Base-by-base conservation (phyloP, 331 rosid genomes). In the Malus hybrid region DNA sequence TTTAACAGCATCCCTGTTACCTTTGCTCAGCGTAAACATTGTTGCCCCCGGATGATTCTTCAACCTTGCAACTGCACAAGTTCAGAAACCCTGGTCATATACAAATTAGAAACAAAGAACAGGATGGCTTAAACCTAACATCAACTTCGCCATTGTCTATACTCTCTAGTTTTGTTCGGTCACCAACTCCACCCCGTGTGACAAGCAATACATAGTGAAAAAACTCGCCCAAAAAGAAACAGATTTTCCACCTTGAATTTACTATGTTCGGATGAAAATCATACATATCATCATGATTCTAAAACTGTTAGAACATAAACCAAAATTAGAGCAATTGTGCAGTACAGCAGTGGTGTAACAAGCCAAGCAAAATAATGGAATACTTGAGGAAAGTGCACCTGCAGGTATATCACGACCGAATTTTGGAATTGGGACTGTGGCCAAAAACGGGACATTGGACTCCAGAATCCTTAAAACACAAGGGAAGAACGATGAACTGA, bases 401-500 rank as follows among this genome's bases (percentile, higher is more conserved):
- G 73, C 93, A 2, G 93, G 96, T 82, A 93, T 90, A 81, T 93
- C 93, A 19, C 87, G 89, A 34, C 98, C 98, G 31, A 61, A 84
- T 76, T 86, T 89, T n/a, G 90, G 97, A 70, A 90, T 78, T n/a
- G 97, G 98, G 29, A 93, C 81, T 10, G 98, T 83, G 68, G 96
- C 97, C 91, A 93, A 80, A 80, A 89, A 31, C 34, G 98, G 88
- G 69, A 84, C 78, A 81, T 85, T 88, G 77, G 97, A 90, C 75
- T 93, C 97, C 80, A 90, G 76, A 72, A 93, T 88, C 73, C 74
- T 85, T 34, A 82, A 81, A 76, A 90, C 96, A 16, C 89, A 87
- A n/a, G 98, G 93, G 84, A 93, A 89, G 86, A 93, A 89, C 1
- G 96, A 89, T 1, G 93, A 88, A 74, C 98, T 87, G 88, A 70